phyloP scores from a whole-genome alignment of 2,329 filamentous ascomycete genomes.

The Phyllosticta citriasiana region DNA sequence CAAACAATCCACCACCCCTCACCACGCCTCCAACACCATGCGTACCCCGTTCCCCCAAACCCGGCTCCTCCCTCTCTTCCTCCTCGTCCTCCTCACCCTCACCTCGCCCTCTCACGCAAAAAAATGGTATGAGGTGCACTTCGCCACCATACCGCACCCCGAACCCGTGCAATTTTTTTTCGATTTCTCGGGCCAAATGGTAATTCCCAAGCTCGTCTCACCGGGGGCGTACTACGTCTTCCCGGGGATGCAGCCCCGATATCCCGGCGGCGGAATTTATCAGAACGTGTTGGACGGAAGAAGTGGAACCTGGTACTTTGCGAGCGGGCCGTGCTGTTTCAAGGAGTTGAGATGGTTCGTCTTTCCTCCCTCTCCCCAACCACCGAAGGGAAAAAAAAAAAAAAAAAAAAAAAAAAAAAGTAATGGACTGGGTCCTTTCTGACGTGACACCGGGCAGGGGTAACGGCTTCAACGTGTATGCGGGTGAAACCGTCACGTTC shows the following conservation, averaged over 20 bases:
- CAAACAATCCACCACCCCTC: no score
- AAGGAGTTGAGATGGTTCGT: constrained; percentile 26
- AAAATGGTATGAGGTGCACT: constrained; percentile 16
- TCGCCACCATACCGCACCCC: constrained; percentile 10
- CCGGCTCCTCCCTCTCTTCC: no score
- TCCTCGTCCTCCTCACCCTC: no score
- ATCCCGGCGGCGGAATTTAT: constrained; percentile 30
- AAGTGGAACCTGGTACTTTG: constrained; percentile 34
- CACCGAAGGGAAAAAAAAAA: no score
- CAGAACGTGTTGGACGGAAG: constrained; percentile 34
- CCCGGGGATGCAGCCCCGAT: constrained; percentile 33
- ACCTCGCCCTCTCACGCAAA: constrained; percentile 5
- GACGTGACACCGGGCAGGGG: constrained; percentile 7
- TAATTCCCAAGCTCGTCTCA: constrained; percentile 13
- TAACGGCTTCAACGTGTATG: constrained; percentile 29
- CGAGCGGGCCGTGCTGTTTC: constrained; percentile 33
- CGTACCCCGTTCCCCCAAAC: no score
- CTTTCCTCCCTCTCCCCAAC: no score
- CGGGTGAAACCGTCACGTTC: constrained; percentile 26
- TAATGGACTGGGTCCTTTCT: neutral
- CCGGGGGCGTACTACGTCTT: constrained; percentile 33
- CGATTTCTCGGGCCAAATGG: constrained; percentile 14
- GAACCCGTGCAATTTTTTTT: constrained; percentile 10
- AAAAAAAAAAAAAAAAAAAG: no score
- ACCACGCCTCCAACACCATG: no score